Base-by-base conservation (phyloP, 1,284 basidiomycete genomes). In the Ustilago trichophora region DNA sequence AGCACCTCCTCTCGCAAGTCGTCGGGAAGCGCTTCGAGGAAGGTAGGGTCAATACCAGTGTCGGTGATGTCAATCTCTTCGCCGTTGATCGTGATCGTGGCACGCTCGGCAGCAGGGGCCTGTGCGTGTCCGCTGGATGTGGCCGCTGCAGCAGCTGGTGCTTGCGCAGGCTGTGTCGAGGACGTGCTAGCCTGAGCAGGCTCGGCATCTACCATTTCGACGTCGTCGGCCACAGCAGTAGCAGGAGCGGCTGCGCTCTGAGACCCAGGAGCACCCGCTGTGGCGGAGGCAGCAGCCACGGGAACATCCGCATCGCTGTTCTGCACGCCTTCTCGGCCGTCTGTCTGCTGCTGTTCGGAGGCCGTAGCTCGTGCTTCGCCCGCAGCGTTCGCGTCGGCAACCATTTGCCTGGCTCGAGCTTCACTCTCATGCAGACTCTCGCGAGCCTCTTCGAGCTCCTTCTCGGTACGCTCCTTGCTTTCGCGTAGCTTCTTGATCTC, bases 1-100 rank as follows among this genome's bases (percentile, higher is more conserved):
- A 99, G 86, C 24, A 98, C 93, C 81, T 99, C 96, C 80, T 97
- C 95, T 41, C 96, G 88, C 90, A 99, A 96, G 72, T 98, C 95
- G 80, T 98, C 96, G 0, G 96, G 96, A 22, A 99, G 84, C 16
- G 96, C 96, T 83, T 98, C 93, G 49, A 99, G 84, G 87, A 99
- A 98, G 9, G 92, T 94, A 2, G 94, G 93, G 80, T 98, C 96
- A 77, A 99, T 98, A 8, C 96, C 96, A 13, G 93, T 95, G 76
- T 98, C 93, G 9, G 96, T 98, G 78, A 99, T 98, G 80, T 99
- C 96, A 25, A 98, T 91, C n/a, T 89, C 86, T 64, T 88, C 90
- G 42, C 95, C 96, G 80, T 94, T 90, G 56, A 98, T 91, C 16
- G 44, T 55, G 42, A 70, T 75, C 7, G 72, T 80, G 15, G 59